These are phyloP conservation scores for Prosopis cineraria DNA, from an alignment of 306 rosid genomes.

Conservation along the genomic window DNA sequence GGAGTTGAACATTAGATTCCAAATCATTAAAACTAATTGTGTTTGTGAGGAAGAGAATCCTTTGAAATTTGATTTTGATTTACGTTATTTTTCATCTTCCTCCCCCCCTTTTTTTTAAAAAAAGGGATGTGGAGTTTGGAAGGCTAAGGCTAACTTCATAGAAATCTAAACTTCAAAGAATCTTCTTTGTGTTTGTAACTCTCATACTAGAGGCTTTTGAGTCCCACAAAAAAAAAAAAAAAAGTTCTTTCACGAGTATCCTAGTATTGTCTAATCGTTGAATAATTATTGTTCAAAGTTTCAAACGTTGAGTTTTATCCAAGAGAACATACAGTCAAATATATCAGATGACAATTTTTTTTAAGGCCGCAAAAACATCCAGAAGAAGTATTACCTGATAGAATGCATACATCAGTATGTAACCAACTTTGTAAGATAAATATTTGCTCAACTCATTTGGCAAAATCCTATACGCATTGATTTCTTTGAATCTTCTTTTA, in stretches of 20 bases:
- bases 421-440: background rate
- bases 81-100: background rate
- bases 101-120: background rate
- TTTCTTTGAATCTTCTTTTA: no score
- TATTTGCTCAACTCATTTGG: no score
- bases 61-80: background rate
- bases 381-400: no score
- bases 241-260: no score
- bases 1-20: no score
- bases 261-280: background rate
- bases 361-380: background rate
- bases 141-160: no score
- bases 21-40: background rate
- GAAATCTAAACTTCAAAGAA: no score
- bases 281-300: background rate
- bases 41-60: background rate
- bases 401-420: no score
- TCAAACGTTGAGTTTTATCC: background rate
- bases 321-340: no score
- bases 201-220: no score
- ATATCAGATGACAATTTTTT: background rate
- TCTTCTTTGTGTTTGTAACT: background rate
- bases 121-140: background rate
- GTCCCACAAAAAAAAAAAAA: no score
- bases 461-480: no score